Conservation (phyloP, 179 eudicot genomes). For the Spinacia oleracea region DNA sequence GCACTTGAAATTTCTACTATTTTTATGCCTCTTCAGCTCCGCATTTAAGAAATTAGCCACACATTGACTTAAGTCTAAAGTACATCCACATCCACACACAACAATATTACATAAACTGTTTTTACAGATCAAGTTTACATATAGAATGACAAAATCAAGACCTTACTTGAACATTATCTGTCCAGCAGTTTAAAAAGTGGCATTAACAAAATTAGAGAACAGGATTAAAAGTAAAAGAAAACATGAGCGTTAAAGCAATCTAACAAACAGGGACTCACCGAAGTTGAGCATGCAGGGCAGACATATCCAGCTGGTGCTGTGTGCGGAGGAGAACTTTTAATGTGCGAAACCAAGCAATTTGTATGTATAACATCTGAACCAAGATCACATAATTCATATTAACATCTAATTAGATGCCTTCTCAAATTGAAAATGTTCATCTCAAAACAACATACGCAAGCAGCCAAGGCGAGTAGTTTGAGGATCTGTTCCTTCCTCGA, state of each 20-base stretch:
- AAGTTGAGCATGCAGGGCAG: slow-evolving; percentile 78
- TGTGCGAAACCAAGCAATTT: slow-evolving; percentile 78
- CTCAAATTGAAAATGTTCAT: background rate
- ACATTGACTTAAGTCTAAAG: slow-evolving; percentile 2
- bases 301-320: slow-evolving; percentile 94
- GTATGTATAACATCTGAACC: slow-evolving; percentile 77
- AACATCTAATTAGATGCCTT: background rate
- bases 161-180: background rate
- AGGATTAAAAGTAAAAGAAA: background rate
- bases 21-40: background rate
- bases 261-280: slow-evolving; percentile 49
- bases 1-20: background rate
- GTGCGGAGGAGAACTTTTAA: slow-evolving; percentile 78
- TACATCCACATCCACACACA: background rate
- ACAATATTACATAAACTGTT: background rate
- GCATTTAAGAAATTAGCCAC: background rate
- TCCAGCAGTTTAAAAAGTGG: background rate
- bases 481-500: slow-evolving; percentile 62
- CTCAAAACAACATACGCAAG: slow-evolving; percentile 71
- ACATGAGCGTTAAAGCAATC: background rate
- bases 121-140: background rate
- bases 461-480: slow-evolving; percentile 94
- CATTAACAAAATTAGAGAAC: background rate
- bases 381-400: slow-evolving; percentile 6
- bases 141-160: background rate